These are phyloP conservation scores for Rutstroemia sp. DNA, from an alignment of 2,329 filamentous ascomycete genomes.

Conservation along the genomic window DNA sequence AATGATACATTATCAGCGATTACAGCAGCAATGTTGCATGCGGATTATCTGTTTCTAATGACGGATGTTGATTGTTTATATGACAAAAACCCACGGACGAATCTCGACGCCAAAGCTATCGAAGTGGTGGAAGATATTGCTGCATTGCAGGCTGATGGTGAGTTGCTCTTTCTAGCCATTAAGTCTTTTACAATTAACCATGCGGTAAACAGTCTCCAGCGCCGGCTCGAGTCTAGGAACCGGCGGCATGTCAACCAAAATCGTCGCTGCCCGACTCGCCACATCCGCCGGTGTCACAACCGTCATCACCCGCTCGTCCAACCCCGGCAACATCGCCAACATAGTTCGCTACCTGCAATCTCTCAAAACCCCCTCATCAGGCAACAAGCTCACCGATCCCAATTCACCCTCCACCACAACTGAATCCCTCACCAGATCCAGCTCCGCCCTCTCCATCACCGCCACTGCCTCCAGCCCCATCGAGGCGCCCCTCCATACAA, in stretches of 20 bases:
- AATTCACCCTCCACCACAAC: constrained; percentile 17
- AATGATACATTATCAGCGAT: constrained; percentile 97
- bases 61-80: constrained; percentile 98
- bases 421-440: constrained; percentile 9
- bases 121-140: constrained; percentile 88
- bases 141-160: constrained; percentile 72
- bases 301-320: constrained; percentile 89
- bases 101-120: constrained; percentile 82
- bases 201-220: constrained; percentile 57
- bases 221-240: constrained; percentile 86
- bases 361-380: constrained; percentile 34
- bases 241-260: constrained; percentile 96
- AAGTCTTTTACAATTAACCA: background rate
- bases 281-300: constrained; percentile 94
- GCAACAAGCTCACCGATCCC: constrained; percentile 10
- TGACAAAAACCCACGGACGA: constrained; percentile 83
- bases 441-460: constrained; percentile 13
- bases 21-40: constrained; percentile 93
- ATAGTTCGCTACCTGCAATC: constrained; percentile 78
- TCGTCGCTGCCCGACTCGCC: constrained; percentile 83
- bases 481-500: constrained; percentile 70
- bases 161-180: background rate
- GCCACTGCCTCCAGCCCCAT: constrained; percentile 9
- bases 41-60: constrained; percentile 96
- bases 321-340: constrained; percentile 80